Base-by-base conservation (phyloP, 257 asterid genomes). In the Plantago ovata region DNA sequence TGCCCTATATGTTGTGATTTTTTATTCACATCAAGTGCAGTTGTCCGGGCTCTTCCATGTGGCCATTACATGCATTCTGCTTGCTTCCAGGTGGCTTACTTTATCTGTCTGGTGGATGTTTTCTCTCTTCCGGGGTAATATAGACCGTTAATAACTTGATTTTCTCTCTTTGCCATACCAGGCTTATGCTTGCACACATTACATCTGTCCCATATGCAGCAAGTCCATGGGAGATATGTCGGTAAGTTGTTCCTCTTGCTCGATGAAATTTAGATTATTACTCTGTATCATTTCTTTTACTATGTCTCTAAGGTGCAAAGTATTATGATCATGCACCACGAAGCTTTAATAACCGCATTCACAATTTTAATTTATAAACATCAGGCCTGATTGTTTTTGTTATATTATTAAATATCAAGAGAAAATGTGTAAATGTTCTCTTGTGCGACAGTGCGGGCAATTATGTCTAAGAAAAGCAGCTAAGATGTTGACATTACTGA, bases 161-260 rank as follows among this genome's bases (percentile, higher is more conserved):
- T 33, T 7, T 44, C 52, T 19, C 56, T 9, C 10, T 13, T 48
- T 19, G 33, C 50, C 23, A 36, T 51, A 5, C 87, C 87, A 91
- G 95, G 98, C 98, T 32, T 92, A 92, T 71, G 94, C 96, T 51
- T 77, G 96, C 71, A 92, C 95, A 10, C 96, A 85, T 67, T 88
- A 92, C 71, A 64, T 81, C 71, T 88, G 96, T 75, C 98, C 98
- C 56, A 85, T 92, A 42, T 92, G 98, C 83, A 85, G 98, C 90
- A 92, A 84, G 72, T 88, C 98, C 9, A 88, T 92, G 98, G 98
- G 98, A 70, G 95, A 92, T 70, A 88, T 92, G 98, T 87, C 98
- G 94, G 98, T 91, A 79, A 77, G 95, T 63, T 46, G 22, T 53
- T 65, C 67, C 59, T 36, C 14, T 54, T 55, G 20, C 28, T 40